phyloP scores from a whole-genome alignment of 495 filamentous ascomycete species.

The Penicillium ochrochloron region DNA sequence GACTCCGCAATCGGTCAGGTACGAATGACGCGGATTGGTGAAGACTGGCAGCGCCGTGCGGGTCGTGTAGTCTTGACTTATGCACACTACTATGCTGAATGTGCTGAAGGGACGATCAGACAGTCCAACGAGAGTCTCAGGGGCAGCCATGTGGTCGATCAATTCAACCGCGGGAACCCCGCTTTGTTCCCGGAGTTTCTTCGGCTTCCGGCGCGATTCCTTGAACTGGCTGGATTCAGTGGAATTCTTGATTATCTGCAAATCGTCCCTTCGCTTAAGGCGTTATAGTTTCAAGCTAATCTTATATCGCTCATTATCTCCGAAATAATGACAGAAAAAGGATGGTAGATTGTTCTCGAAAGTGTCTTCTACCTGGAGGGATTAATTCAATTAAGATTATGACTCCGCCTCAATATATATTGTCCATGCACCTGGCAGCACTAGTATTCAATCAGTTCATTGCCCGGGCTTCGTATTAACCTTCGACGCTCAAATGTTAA shows the following conservation, averaged over 20 bases:
- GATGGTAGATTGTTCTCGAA: no score
- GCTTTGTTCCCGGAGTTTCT: neutral
- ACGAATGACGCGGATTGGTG: constrained; percentile 1
- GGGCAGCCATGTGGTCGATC: constrained; percentile 9
- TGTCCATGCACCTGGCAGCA: no score
- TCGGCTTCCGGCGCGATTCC: neutral
- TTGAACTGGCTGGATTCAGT: neutral
- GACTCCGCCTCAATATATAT: neutral
- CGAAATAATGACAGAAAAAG: neutral
- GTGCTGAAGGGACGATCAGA: neutral
- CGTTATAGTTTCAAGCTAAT: neutral
- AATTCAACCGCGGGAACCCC: constrained; percentile 3
- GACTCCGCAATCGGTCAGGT: constrained; percentile 4
- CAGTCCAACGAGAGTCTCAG: constrained; percentile 11
- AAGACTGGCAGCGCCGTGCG: neutral
- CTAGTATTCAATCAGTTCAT: no score
- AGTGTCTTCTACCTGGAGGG: neutral
- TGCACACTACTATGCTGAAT: neutral
- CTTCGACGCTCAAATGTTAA: no score
- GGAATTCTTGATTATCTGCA: neutral
- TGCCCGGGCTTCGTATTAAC: no score
- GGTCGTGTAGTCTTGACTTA: neutral
- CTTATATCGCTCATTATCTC: neutral
- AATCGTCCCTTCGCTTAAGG: neutral
- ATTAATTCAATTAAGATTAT: neutral